Conservation (phyloP, 495 filamentous ascomycete genomes). For the Podospora conica region DNA sequence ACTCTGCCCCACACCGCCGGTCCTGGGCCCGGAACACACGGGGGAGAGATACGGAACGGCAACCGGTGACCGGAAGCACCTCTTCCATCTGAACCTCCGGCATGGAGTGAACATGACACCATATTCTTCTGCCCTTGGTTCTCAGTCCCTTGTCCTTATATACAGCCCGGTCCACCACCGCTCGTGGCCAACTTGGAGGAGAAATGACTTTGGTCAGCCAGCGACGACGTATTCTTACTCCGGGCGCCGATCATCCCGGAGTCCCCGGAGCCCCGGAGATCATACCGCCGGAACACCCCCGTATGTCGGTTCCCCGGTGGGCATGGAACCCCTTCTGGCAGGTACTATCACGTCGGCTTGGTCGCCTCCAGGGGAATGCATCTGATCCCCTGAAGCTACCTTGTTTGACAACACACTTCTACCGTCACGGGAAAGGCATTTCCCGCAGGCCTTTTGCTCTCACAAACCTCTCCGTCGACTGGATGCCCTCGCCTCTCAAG, state of each 20-base stretch:
- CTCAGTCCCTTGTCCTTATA: no score
- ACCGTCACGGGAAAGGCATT: no score
- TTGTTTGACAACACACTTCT: no score
- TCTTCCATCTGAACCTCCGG: not conserved
- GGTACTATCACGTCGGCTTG: no score
- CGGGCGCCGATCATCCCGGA: not conserved
- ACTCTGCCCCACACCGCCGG: not conserved
- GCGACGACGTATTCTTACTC: not conserved
- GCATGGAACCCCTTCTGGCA: not conserved
- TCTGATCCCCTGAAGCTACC: no score
- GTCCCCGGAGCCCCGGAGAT: not conserved
- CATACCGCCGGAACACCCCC: not conserved
- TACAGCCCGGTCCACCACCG: not conserved
- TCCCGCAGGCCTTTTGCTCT: not conserved
- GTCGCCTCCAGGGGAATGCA: no score
- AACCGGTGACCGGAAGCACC: no score
- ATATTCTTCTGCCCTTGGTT: not conserved
- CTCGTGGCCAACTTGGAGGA: not conserved
- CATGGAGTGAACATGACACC: not conserved
- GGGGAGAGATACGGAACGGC: not conserved
- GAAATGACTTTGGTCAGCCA: no score
- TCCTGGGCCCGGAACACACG: not conserved
- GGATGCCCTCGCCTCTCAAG: not conserved
- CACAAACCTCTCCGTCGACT: not conserved
- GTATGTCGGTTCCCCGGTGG: not conserved